Evolutionary conservation across 805 yeast species (phyloP).

Genomic region (Babjeviella inositovora): DNA sequence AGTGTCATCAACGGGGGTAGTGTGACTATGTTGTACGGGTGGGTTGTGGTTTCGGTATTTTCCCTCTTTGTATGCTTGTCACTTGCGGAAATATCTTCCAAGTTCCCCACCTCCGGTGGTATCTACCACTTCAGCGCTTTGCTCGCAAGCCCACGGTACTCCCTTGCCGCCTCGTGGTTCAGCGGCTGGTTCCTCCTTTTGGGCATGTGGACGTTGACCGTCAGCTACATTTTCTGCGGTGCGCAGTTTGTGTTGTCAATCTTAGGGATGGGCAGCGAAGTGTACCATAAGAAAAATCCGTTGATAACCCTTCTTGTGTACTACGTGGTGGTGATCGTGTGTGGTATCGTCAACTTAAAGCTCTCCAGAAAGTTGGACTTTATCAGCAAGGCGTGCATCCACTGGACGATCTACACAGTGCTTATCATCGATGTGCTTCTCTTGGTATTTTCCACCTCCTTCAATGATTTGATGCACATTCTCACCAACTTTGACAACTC

Average conservation of each 20-base stretch:
- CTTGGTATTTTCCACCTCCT: conserved; percentile 37
- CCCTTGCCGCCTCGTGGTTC: conserved; percentile 53
- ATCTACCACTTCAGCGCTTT: conserved; percentile 68
- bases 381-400: conserved; percentile 53
- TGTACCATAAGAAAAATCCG: conserved; percentile 40
- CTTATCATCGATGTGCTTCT: conserved; percentile 49
- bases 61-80: conserved; percentile 54
- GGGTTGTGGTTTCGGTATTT: conserved; percentile 48
- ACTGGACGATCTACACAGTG: conserved; percentile 63
- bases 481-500: conserved; percentile 55
- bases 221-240: conserved; percentile 61
- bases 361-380: conserved; percentile 43
- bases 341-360: conserved; percentile 47
- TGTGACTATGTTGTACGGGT: conserved; percentile 62
- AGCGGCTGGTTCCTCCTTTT: conserved; percentile 64
- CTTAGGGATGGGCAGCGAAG: conserved; percentile 42
- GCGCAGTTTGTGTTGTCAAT: conserved; percentile 57
- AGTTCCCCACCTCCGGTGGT: conserved; percentile 64
- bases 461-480: conserved; percentile 42
- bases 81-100: conserved; percentile 62
- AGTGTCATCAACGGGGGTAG: conserved; percentile 68
- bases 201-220: conserved; percentile 69
- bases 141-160: conserved; percentile 38
- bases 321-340: conserved; percentile 34
- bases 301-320: conserved; percentile 40